A percentile compares a stretch with the other conserved stretches of the same genome.
Conservation (phyloP, 2,329 filamentous ascomycete species). For the Diplodia mutila region DNA sequence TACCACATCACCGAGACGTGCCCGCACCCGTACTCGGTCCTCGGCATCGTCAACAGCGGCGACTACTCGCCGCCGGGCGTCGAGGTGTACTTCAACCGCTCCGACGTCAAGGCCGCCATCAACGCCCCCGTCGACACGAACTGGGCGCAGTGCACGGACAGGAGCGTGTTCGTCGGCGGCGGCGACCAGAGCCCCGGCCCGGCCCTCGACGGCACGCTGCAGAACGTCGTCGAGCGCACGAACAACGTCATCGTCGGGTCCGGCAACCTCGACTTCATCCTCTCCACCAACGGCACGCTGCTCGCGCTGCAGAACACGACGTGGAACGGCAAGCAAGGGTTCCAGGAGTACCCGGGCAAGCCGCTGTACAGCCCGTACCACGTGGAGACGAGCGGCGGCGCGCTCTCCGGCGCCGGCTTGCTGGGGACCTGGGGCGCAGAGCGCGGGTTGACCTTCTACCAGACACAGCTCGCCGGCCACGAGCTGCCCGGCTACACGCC, state of each 20-base stretch:
- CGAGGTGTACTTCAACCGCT: slow-evolving; percentile 56
- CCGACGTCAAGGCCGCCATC: slow-evolving; percentile 55
- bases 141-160: slow-evolving; percentile 47
- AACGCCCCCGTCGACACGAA: slow-evolving; percentile 50
- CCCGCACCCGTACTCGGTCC: slow-evolving; percentile 40
- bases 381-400: slow-evolving; percentile 45
- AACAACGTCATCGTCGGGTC: slow-evolving; percentile 57
- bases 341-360: slow-evolving; percentile 48
- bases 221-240: slow-evolving; percentile 55
- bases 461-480: slow-evolving; percentile 47
- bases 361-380: slow-evolving; percentile 51
- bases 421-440: slow-evolving; percentile 49
- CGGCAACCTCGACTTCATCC: slow-evolving; percentile 54
- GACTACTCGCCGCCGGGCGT: slow-evolving; percentile 47
- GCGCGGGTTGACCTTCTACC: slow-evolving; percentile 53
- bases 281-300: slow-evolving; percentile 57
- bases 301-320: slow-evolving; percentile 59
- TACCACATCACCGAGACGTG: slow-evolving; percentile 51
- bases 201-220: slow-evolving; percentile 47
- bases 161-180: slow-evolving; percentile 46
- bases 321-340: slow-evolving; percentile 55
- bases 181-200: slow-evolving; percentile 45
- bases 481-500: slow-evolving; percentile 50
- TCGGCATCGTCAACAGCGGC: slow-evolving; percentile 44
- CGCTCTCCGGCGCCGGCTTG: slow-evolving; percentile 46